Evolutionary conservation across 345 rosid species (phyloP).

Genomic region (Heritiera fomes): DNA sequence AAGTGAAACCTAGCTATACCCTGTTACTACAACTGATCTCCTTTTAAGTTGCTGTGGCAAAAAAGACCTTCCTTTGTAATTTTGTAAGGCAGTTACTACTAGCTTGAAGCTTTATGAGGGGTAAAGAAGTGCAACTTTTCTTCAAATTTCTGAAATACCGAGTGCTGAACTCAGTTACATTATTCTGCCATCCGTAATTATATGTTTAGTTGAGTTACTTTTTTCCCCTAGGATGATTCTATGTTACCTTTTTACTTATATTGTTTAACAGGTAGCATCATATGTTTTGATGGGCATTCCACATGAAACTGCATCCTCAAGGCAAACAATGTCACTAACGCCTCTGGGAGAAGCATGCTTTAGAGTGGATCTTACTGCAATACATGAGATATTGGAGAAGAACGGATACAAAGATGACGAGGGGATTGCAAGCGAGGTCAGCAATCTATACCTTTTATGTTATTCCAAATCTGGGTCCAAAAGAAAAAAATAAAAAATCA

Average conservation of each 20-base stretch:
- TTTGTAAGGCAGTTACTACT: background rate
- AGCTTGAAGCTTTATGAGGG: background rate
- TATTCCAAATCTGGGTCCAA: background rate
- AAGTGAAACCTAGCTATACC: background rate
- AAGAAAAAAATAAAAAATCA: background rate
- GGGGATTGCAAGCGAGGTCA: slow-evolving; percentile 82
- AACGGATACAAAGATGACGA: slow-evolving; percentile 78
- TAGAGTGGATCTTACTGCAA: slow-evolving; percentile 72
- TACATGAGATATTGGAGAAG: slow-evolving; percentile 74
- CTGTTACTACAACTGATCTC: background rate
- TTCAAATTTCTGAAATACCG: background rate
- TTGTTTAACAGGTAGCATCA: slow-evolving; percentile 55
- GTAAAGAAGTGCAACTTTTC: background rate
- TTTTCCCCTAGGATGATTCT: background rate
- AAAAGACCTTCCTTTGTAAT: background rate
- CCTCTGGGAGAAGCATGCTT: slow-evolving; percentile 82
- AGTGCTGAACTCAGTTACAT: background rate
- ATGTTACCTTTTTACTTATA: background rate
- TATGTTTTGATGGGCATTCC: slow-evolving; percentile 61
- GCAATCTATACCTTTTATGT: background rate
- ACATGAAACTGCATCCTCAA: slow-evolving; percentile 51
- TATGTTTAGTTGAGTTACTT: background rate
- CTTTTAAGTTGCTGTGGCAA: background rate
- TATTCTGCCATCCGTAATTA: slow-evolving; percentile 1
- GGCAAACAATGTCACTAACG: slow-evolving; percentile 43